Percentiles rank a stretch among this genome's conserved stretches.
These are phyloP conservation scores for Triticum timopheevii DNA, from an alignment of 176 grass and related monocot species.

Conservation along the genomic window DNA sequence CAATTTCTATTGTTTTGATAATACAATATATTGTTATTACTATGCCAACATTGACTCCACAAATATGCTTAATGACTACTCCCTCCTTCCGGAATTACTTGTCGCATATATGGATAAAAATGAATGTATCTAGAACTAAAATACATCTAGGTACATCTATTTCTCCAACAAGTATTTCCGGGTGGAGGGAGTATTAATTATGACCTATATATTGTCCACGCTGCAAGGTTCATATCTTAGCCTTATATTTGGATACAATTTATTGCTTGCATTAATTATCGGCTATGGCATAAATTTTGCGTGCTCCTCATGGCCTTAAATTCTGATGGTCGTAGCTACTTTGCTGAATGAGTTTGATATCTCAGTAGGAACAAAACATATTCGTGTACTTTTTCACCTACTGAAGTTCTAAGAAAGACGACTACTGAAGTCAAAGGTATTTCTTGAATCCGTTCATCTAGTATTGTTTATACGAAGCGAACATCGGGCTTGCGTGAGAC, in stretches of 20 bases:
- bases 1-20: too few relatives aligned
- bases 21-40: too few relatives aligned
- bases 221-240: not conserved
- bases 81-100: too few relatives aligned
- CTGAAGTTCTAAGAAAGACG: not conserved
- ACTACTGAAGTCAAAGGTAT: not conserved
- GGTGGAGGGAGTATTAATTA: not conserved
- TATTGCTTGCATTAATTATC: not conserved
- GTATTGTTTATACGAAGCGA: too few relatives aligned
- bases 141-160: too few relatives aligned
- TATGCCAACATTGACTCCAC: too few relatives aligned
- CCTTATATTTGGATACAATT: not conserved
- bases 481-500: too few relatives aligned
- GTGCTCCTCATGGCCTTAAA: not conserved
- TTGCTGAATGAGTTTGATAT: not conserved
- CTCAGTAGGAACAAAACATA: not conserved
- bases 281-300: not conserved
- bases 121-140: too few relatives aligned
- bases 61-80: too few relatives aligned
- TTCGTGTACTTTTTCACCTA: not conserved
- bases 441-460: not conserved
- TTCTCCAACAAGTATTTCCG: too few relatives aligned
- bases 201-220: not conserved
- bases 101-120: too few relatives aligned
- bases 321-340: not conserved